phyloP scores from a whole-genome alignment of 2,329 filamentous ascomycete species.

The Sclerotinia glacialis region DNA sequence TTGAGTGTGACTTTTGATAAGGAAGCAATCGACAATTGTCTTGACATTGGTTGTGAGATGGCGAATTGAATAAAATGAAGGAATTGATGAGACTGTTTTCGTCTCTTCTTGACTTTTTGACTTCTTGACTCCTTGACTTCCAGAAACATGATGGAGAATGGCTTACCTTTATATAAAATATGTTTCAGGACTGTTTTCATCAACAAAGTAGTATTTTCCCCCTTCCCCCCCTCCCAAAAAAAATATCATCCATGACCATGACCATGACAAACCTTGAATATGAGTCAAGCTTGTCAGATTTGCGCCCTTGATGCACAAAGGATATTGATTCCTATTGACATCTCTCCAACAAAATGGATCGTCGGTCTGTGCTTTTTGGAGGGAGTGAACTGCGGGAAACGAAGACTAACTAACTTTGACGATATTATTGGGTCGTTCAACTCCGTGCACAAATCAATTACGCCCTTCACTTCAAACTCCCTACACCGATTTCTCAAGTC shows the following conservation, averaged over 20 bases:
- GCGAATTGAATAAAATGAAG: background rate
- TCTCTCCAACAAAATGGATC: slow-evolving; percentile 3
- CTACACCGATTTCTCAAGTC: slow-evolving; percentile 6
- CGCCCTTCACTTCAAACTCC: background rate
- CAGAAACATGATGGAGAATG: background rate
- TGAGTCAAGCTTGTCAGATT: slow-evolving; percentile 18
- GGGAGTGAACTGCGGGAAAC: background rate
- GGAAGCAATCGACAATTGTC: slow-evolving; percentile 16
- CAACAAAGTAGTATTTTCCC: background rate
- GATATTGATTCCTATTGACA: background rate
- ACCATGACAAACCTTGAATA: slow-evolving; percentile 1
- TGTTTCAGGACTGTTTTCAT: background rate
- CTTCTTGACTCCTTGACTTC: background rate
- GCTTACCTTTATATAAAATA: slow-evolving; percentile 5
- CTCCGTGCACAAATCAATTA: background rate
- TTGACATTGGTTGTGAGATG: slow-evolving; percentile 19
- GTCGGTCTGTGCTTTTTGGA: background rate
- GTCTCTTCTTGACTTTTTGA: background rate
- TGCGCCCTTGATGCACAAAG: slow-evolving; percentile 4
- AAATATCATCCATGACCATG: background rate
- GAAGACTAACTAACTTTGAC: background rate
- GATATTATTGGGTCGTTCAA: background rate
- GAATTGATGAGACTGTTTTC: background rate
- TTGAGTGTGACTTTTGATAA: slow-evolving; percentile 14
- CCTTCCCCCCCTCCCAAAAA: too few relatives aligned